Evolutionary conservation across 352 stramenopile species (phyloP).

Genomic region (Saprolegnia diclina): DNA sequence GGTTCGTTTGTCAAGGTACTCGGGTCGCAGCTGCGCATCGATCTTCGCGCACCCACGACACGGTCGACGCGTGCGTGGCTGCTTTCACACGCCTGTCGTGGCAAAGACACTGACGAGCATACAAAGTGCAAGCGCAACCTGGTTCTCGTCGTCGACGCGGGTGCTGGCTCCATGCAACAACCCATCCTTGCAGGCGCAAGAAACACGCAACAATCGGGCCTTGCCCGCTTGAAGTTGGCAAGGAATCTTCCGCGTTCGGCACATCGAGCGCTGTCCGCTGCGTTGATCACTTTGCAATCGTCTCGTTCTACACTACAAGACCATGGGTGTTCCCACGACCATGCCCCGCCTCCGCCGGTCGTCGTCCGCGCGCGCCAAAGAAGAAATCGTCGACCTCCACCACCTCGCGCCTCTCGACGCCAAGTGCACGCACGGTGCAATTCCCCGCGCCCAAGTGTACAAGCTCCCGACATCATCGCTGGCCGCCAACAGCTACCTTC

Average conservation of each 20-base stretch:
- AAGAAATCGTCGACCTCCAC: conserved; percentile 9
- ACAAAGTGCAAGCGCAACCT: too few species aligned
- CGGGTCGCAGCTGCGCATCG: too few species aligned
- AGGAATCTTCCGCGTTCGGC: too few species aligned
- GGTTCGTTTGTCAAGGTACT: too few species aligned
- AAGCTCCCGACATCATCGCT: conserved; percentile 1
- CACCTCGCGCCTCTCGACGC: not conserved
- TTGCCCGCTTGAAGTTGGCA: not conserved
- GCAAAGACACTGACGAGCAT: too few species aligned
- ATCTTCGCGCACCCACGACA: too few species aligned
- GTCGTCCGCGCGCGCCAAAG: conserved; percentile 6
- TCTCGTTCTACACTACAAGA: not conserved
- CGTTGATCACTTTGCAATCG: not conserved
- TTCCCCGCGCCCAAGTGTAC: conserved; percentile 7
- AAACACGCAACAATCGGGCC: not conserved
- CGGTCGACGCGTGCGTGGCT: too few species aligned
- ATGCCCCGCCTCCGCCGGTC: not conserved
- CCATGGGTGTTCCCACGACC: not conserved
- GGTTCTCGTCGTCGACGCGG: not conserved
- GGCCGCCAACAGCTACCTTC: not conserved
- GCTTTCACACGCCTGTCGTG: too few species aligned
- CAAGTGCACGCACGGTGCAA: not conserved
- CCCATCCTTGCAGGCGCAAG: not conserved
- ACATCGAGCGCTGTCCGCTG: too few species aligned
- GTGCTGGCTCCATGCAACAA: not conserved